Conservation (phyloP, 176 grass and related monocot species). For the Metroxylon sagu region DNA sequence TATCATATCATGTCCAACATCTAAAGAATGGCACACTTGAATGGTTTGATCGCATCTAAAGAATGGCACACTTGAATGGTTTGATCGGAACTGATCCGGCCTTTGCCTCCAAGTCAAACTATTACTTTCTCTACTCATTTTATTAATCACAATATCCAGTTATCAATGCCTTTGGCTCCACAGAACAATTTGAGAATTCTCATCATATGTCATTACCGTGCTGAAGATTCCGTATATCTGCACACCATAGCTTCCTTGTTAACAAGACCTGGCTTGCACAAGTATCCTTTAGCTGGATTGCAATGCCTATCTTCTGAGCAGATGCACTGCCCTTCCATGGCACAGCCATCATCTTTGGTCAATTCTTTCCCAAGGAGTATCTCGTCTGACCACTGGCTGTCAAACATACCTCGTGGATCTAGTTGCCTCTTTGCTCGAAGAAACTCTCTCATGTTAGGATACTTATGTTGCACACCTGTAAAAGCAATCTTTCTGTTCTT, state of each 20-base stretch:
- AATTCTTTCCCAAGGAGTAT: constrained; percentile 12
- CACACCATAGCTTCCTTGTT: constrained; percentile 65
- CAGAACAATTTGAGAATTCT: too few species aligned
- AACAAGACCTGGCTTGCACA: constrained; percentile 52
- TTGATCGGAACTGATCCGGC: too few species aligned
- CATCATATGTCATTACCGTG: too few species aligned
- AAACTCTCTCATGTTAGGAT: constrained; percentile 38
- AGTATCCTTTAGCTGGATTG: constrained; percentile 53
- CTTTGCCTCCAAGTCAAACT: too few species aligned
- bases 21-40: too few species aligned
- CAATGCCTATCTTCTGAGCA: constrained; percentile 66
- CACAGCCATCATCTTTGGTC: constrained; percentile 42
- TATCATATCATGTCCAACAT: too few species aligned
- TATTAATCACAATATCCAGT: too few species aligned
- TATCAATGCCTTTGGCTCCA: too few species aligned
- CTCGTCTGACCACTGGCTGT: constrained; percentile 53
- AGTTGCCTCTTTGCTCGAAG: constrained; percentile 31
- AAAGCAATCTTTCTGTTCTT: constrained; percentile 78
- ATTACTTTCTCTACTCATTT: too few species aligned
- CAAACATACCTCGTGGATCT: constrained; percentile 52
- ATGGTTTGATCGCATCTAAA: too few species aligned
- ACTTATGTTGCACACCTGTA: constrained; percentile 40
- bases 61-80: too few species aligned
- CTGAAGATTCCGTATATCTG: constrained; percentile 27
- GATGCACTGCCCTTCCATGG: constrained; percentile 67